phyloP scores from a whole-genome alignment of 108 stramenopile species.

The Cyclostephanos invisitatus region DNA sequence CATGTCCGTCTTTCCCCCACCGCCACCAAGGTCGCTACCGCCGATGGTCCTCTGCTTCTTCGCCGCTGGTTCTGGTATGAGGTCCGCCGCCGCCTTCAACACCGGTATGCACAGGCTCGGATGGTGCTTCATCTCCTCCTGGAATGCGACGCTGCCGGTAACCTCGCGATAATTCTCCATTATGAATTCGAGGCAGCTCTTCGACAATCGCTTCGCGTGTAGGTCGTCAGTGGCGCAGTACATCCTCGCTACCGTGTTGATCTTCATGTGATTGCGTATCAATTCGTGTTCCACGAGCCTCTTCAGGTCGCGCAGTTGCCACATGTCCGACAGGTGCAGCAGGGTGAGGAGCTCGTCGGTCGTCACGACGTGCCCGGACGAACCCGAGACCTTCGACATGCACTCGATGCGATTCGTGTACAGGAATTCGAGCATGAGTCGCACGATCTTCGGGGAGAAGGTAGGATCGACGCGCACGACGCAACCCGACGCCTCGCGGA shows the following conservation, averaged over 20 bases:
- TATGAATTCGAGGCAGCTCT: slow-evolving; percentile 87
- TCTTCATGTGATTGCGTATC: slow-evolving; percentile 78
- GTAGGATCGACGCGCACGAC: slow-evolving; percentile 76
- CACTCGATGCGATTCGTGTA: slow-evolving; percentile 91
- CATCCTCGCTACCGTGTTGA: slow-evolving; percentile 85
- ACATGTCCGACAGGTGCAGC: slow-evolving; percentile 82
- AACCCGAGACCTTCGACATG: slow-evolving; percentile 4
- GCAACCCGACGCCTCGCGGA: slow-evolving; percentile 74
- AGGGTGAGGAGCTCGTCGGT: slow-evolving; percentile 80
- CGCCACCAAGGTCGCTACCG: slow-evolving; percentile 62
- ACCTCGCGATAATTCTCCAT: slow-evolving; percentile 89
- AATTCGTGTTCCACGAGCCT: slow-evolving; percentile 86
- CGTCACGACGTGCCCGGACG: slow-evolving; percentile 37
- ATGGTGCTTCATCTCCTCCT: slow-evolving; percentile 91
- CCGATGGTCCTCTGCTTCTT: slow-evolving; percentile 81
- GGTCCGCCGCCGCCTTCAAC: slow-evolving; percentile 87
- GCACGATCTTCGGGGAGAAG: slow-evolving; percentile 78
- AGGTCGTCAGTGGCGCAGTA: slow-evolving; percentile 89
- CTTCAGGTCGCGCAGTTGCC: slow-evolving; percentile 89
- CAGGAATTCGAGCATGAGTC: slow-evolving; percentile 91
- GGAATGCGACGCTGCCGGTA: slow-evolving; percentile 73
- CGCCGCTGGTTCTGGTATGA: slow-evolving; percentile 85
- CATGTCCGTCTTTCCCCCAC: slow-evolving; percentile 65
- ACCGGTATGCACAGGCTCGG: slow-evolving; percentile 90
- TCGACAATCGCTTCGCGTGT: slow-evolving; percentile 76